Base-by-base conservation (phyloP, 2,329 filamentous ascomycete species). In the Cladophialophora psammophila region DNA sequence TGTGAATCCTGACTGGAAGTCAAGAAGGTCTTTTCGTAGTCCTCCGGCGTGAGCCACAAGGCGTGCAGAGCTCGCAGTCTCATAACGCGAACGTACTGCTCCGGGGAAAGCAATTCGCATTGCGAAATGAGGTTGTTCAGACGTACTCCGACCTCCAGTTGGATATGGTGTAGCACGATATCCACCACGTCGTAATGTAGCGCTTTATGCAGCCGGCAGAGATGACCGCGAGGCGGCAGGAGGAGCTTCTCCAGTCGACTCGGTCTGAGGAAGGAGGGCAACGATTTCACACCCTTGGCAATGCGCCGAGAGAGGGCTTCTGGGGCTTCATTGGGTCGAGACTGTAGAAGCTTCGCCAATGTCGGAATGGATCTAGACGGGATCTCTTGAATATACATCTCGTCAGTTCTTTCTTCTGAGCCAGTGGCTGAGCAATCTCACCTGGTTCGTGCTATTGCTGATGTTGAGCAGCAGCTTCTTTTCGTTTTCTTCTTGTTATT, bases 1-100 rank as follows among this genome's bases (percentile, higher is more conserved):
- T 72, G 70, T 64, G 56, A 63, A 36, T 36, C 66, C 15, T 32
- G 13, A 20, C 58, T 20, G 7, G 65, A 54, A 38, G 53, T 31
- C 36, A 55, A 31, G 52, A 68, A 69, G 5, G 65, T 58, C 57
- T 54, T 45, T 34, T 63, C 38, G 50, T 68, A 67, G n/a, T 58
- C 42, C 8, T 59, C 12, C 7, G 67, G 68, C 8, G 63, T 59
- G 38, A 74, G 71, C 79, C 78, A 80, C 68, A 80, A 73, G 0
- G 73, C 75, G 18, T 74, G 70, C 10, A 80, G 63, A 0, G 70
- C 71, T 20, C 72, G 70, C 12, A 80, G 67, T 74, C 15, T 68
- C 38, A 7, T 69, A 60, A 66, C 75, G 75, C 59, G 76, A 18
- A 36, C 57, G 26, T 53, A 54, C 53, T 71, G 67, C 20, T 73